Evolutionary conservation across 2,329 filamentous ascomycete genomes (phyloP).

Genomic region (Neonectria magnoliae): DNA sequence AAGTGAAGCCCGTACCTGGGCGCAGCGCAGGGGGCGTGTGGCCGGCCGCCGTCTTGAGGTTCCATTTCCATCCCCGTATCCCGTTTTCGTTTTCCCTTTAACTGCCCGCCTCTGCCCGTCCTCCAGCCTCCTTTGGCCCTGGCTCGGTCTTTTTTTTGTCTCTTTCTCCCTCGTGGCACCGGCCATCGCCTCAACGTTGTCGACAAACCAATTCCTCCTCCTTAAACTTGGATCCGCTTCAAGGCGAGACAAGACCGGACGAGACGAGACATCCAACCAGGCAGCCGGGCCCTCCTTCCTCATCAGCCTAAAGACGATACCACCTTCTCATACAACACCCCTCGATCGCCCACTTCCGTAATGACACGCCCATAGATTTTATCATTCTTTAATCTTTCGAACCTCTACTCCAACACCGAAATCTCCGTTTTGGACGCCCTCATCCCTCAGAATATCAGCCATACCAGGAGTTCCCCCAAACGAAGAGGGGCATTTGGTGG

Average conservation of each 20-base stretch:
- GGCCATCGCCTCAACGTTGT: constrained; percentile 14
- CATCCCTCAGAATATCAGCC: background rate
- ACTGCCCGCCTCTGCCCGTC: constrained; percentile 16
- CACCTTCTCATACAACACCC: background rate
- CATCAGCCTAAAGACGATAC: constrained; percentile 5
- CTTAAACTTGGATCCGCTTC: background rate
- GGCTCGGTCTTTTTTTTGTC: background rate
- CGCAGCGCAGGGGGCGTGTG: background rate
- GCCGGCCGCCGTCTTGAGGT: background rate
- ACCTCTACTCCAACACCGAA: background rate
- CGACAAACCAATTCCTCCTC: background rate
- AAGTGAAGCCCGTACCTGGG: background rate
- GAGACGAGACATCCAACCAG: background rate
- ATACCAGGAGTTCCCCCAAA: background rate
- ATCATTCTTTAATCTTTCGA: background rate
- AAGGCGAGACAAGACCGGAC: background rate
- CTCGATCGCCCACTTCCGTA: constrained; percentile 3
- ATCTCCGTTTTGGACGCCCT: background rate
- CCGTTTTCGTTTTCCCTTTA: constrained; percentile 6
- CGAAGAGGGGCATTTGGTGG: constrained; percentile 17
- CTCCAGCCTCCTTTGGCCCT: constrained; percentile 6
- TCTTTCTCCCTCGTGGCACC: constrained; percentile 7
- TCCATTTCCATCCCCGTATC: constrained; percentile 9
- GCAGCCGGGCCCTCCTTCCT: background rate
- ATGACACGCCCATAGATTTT: constrained; percentile 20